Evolutionary conservation across 2,329 filamentous ascomycete genomes (phyloP).

Genomic region (Botryotinia convoluta): DNA sequence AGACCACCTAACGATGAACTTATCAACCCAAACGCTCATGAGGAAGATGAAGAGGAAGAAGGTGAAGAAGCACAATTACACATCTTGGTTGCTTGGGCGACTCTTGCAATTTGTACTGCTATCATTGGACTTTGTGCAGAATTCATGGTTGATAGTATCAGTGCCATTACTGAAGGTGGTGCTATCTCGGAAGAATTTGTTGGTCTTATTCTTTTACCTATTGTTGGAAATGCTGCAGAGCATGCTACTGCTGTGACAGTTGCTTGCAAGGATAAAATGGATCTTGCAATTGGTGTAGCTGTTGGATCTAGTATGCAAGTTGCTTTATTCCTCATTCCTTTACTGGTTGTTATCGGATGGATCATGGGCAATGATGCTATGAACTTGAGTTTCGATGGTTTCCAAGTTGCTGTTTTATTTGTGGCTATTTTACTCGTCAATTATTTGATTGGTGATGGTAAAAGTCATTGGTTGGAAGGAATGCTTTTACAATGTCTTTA

Average conservation of each 20-base stretch:
- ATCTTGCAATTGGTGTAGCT: slow-evolving; percentile 74
- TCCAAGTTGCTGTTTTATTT: slow-evolving; percentile 84
- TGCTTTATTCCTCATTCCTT: slow-evolving; percentile 75
- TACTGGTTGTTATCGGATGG: slow-evolving; percentile 79
- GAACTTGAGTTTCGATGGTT: slow-evolving; percentile 71
- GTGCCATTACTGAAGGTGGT: slow-evolving; percentile 65
- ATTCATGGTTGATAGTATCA: slow-evolving; percentile 74
- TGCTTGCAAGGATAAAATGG: slow-evolving; percentile 71
- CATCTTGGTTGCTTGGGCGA: slow-evolving; percentile 67
- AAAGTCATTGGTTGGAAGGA: slow-evolving; percentile 47
- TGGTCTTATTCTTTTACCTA: slow-evolving; percentile 75
- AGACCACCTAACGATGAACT: slow-evolving; percentile 37
- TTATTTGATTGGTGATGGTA: slow-evolving; percentile 72
- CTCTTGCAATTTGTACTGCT: slow-evolving; percentile 68
- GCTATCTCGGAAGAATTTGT: slow-evolving; percentile 78
- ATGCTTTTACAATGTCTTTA: slow-evolving; percentile 37
- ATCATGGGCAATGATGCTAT: slow-evolving; percentile 63
- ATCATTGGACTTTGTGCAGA: slow-evolving; percentile 74
- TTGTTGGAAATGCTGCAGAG: slow-evolving; percentile 78
- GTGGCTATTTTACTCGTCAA: slow-evolving; percentile 82
- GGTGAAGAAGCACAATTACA: slow-evolving; percentile 72
- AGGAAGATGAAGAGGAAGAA: slow-evolving; percentile 62
- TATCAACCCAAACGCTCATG: slow-evolving; percentile 42
- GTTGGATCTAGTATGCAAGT: slow-evolving; percentile 84
- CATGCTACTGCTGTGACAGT: slow-evolving; percentile 84